A percentile compares a stretch with the other conserved stretches of the same genome.
These are phyloP conservation scores for Priceomyces carsonii DNA, from an alignment of 805 yeast species.

Conservation along the genomic window DNA sequence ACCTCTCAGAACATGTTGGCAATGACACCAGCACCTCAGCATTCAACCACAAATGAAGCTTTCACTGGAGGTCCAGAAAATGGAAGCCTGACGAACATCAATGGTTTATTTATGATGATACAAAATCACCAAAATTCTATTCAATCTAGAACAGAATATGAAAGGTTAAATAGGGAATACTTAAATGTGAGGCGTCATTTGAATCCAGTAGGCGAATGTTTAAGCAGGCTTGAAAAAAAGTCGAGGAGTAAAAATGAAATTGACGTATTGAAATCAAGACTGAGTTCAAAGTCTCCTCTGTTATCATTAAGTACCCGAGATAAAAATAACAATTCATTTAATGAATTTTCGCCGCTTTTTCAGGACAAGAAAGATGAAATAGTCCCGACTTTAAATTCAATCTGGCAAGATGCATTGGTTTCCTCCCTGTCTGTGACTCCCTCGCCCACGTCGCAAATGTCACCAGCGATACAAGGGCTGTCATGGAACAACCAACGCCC, in stretches of 20 bases:
- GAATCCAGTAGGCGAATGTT: slow-evolving; percentile 69
- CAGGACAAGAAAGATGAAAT: slow-evolving; percentile 33
- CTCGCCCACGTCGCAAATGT: slow-evolving; percentile 5
- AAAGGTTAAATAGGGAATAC: slow-evolving; percentile 73
- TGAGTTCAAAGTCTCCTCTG: slow-evolving; percentile 8
- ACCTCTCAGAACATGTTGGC: slow-evolving; percentile 3
- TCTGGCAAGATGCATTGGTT: slow-evolving; percentile 44
- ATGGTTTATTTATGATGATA: slow-evolving; percentile 30
- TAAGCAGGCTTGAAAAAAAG: slow-evolving; percentile 47
- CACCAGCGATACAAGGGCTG: slow-evolving; percentile 10
- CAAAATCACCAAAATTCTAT: slow-evolving; percentile 46
- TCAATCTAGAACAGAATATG: slow-evolving; percentile 73
- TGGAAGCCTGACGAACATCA: slow-evolving; percentile 15
- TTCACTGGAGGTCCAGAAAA: neutral
- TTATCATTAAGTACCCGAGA: slow-evolving; percentile 4
- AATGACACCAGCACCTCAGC: slow-evolving; percentile 10
- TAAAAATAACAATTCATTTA: slow-evolving; percentile 30
- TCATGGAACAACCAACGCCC: slow-evolving; percentile 18
- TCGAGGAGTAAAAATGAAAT: slow-evolving; percentile 17
- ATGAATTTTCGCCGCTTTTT: slow-evolving; percentile 33
- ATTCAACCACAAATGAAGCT: slow-evolving; percentile 3
- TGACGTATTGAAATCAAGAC: slow-evolving; percentile 22
- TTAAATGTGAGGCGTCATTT: slow-evolving; percentile 64
- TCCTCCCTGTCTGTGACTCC: slow-evolving; percentile 15
- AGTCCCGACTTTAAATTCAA: slow-evolving; percentile 21